These are phyloP conservation scores for Naganishia vishniacii DNA, from an alignment of 768 basidiomycete species.

Conservation along the genomic window DNA sequence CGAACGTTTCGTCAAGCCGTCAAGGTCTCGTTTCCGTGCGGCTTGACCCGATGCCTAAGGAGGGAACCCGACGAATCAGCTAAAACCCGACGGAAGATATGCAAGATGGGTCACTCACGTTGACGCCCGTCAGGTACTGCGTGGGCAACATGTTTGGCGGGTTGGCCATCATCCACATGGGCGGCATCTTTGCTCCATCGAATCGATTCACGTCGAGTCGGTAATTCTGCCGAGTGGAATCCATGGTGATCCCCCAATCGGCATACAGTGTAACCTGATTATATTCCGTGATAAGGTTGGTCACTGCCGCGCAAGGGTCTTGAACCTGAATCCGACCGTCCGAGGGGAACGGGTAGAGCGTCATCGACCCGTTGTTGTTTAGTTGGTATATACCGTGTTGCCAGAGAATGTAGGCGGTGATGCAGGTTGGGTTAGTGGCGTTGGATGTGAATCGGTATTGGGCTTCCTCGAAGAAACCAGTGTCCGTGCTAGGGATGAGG, in stretches of 20 bases:
- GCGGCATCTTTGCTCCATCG: conserved; percentile 71
- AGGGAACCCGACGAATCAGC: no score
- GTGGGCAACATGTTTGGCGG: conserved; percentile 86
- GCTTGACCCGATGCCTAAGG: conserved; percentile 14
- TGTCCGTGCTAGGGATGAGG: conserved; percentile 55
- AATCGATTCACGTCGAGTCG: conserved; percentile 72
- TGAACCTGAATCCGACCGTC: conserved; percentile 95
- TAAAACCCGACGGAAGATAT: no score
- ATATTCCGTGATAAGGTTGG: conserved; percentile 81
- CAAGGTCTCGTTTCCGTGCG: neutral
- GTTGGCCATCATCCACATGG: conserved; percentile 53
- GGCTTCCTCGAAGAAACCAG: conserved; percentile 79
- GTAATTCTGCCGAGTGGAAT: conserved; percentile 56
- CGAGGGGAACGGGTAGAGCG: conserved; percentile 60
- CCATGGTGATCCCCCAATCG: conserved; percentile 69
- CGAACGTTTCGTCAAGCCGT: neutral
- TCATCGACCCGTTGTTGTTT: conserved; percentile 71
- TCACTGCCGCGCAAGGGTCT: conserved; percentile 80
- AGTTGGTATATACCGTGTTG: conserved; percentile 73
- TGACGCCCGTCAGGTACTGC: conserved; percentile 55
- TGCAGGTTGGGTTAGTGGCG: conserved; percentile 79
- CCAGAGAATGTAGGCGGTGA: conserved; percentile 82
- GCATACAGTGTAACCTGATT: conserved; percentile 55
- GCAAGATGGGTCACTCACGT: conserved; percentile 34
- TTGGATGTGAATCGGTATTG: conserved; percentile 85